Conservation (phyloP, 768 basidiomycete genomes). For the Podaxis sp. region DNA sequence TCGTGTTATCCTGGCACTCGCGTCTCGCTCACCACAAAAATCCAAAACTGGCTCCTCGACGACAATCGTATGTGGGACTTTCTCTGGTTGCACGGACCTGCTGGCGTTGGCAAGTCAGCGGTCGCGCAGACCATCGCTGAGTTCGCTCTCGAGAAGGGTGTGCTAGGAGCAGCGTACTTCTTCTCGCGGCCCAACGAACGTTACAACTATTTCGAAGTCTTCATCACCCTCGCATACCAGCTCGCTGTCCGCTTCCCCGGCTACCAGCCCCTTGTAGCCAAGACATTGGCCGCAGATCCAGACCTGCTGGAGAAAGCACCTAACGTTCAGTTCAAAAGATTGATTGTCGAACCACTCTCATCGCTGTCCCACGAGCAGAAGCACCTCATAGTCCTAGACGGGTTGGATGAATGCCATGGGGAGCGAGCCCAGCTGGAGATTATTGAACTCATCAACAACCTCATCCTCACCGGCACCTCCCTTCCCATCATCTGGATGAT, state of each 20-base stretch:
- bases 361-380: not conserved
- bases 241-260: not conserved
- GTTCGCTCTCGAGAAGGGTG: not conserved
- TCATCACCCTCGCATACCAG: too few relatives aligned
- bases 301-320: not conserved
- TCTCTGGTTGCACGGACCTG: conserved; percentile 12
- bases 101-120: conserved; percentile 12
- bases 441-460: too few relatives aligned
- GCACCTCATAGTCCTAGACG: not conserved
- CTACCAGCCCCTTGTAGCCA: not conserved
- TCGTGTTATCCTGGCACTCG: conserved; percentile 4
- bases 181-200: conserved; percentile 1
- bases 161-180: conserved; percentile 13
- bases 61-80: not conserved
- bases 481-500: too few relatives aligned
- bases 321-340: not conserved
- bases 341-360: conserved; percentile 7
- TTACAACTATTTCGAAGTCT: not conserved
- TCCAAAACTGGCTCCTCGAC: not conserved
- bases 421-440: not conserved
- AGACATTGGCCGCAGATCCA: not conserved
- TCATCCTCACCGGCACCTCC: too few relatives aligned
- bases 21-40: not conserved
- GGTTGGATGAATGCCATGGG: not conserved
- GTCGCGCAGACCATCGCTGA: conserved; percentile 6